Base-by-base conservation (phyloP, 805 yeast species). In the Jamesozyma lodderae region DNA sequence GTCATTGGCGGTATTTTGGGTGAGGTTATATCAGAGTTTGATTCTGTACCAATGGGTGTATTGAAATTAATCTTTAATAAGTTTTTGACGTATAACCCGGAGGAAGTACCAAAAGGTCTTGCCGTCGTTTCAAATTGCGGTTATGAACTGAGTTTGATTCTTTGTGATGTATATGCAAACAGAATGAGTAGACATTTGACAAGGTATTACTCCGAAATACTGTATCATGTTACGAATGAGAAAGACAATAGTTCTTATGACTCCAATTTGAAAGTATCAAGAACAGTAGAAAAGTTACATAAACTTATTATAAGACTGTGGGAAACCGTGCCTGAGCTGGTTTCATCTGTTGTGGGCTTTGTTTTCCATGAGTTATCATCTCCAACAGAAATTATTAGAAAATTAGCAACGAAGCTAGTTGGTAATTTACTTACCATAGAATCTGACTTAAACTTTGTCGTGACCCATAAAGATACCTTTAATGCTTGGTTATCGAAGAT, bases 291-390 rank as follows among this genome's bases (percentile, higher is more conserved):
- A 9, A 79, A 78, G 50, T 65, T 83, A 3, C 94, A 86, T 51
- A 67, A 59, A 10, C 60, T 85, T 24, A 63, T 79, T 0, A 61
- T 78, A 2, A 79, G 79, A 42, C 63, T 87, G 2, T 88, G 96
- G 95, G 73, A 68, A 47, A 69, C 73, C 36, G 78, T 77, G 0
- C 96, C 96, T 0, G 92, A 81, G 33, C 62, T 83, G 16, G 64
- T 84, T 9, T 69, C 73, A 3, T 75, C 92, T 1, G 81, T 82
- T 0, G 74, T 83, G 68, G 92, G 94, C 0, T 70, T 84, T 36
- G 64, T 87, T 4, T 84, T 83, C 46, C 86, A 83, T 49, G 94
- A 87, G 47, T 62, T 87, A 30, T 76, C 75, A 41, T 85, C 94
- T 0, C 83, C 80, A 30, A 73, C 77, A 46, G 76, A 73, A 22